Percentiles rank a stretch among this genome's conserved stretches.
These are phyloP conservation scores for Podaxis sp. DNA, from an alignment of 768 basidiomycete species.

Conservation along the genomic window DNA sequence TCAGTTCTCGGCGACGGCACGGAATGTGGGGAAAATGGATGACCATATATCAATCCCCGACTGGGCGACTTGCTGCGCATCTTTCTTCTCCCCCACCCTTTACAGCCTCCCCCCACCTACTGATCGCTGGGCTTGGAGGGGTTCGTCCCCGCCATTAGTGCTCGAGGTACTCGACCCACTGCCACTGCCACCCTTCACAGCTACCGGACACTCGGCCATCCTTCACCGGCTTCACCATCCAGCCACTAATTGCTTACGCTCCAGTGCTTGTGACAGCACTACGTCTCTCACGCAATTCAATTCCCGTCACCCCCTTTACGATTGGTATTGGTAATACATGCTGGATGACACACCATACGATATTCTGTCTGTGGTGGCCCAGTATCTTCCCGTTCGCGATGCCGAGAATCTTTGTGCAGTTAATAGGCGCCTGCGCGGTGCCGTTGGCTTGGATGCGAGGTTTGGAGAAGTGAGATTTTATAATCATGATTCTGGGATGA, in stretches of 20 bases:
- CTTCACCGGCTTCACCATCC: neutral
- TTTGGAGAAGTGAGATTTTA: slow-evolving; percentile 23
- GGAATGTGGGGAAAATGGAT: neutral
- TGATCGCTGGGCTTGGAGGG: slow-evolving; percentile 13
- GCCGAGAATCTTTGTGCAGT: slow-evolving; percentile 21
- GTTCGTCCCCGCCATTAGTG: slow-evolving; percentile 6
- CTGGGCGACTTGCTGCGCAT: neutral
- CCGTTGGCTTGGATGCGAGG: slow-evolving; percentile 21
- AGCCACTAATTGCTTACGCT: neutral
- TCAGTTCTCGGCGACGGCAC: neutral
- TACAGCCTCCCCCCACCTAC: neutral
- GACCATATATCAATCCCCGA: neutral
- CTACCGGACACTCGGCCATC: neutral
- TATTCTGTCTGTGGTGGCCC: slow-evolving; percentile 23
- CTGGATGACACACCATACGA: slow-evolving; percentile 19
- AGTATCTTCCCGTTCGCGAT: slow-evolving; percentile 21
- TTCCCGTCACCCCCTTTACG: no score
- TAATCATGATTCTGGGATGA: slow-evolving; percentile 21
- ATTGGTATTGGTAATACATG: neutral
- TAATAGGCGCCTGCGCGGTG: slow-evolving; percentile 21
- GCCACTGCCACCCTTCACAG: neutral
- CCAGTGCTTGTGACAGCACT: neutral
- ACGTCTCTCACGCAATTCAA: neutral
- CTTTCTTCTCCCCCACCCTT: neutral
- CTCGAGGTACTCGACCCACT: slow-evolving; percentile 1